Evolutionary conservation across 805 yeast genomes (phyloP), one percentile per base, ranked within the genome.

Genomic region (Lachancea lanzarotensis): DNA sequence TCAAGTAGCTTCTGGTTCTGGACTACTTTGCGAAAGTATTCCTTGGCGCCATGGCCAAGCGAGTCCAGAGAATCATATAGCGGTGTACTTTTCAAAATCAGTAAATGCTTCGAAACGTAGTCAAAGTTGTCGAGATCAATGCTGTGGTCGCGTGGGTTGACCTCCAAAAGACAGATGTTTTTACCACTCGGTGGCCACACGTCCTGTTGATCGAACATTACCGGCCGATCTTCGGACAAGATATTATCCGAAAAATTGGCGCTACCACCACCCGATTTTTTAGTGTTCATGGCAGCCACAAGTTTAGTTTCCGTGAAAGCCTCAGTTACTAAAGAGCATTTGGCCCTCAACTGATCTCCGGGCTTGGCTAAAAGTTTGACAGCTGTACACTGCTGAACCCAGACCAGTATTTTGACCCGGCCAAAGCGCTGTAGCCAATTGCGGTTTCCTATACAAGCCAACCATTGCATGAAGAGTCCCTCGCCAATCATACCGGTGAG

Each of bases 11-110:
- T 68, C 12, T 47, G 40, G 11, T 63, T 54, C 1, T 72, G 53
- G 11, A 74, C 62, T 5, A 59, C 64, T 2, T 45, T 45, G 1
- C 34, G 39, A 42, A 70, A 72, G 49, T 75, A 82, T 2, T 75
- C 81, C 2, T 60, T 69, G 0, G 93, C 95, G 2, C 96, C 97
- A 1, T 95, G 90, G 0, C 95, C 95, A 9, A 91, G 63, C 17
- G 76, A 69, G 12, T 70, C 65, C 1, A 84, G 50, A 2, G 76
- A 67, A 17, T 74, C 76, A 0, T 50, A 44, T 10, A 81, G 57
- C 0, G 81, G 72, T 15, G 72, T 65, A 10, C 68, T 58, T 38
- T 69, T 67, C 27, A 73, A 61, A 17, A 79, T 68, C 67, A 81
- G 72, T 33, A 87, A 58, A 53, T 75, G 76, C 53, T 78, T 81